Evolutionary conservation across 1,139 yeast species (phyloP), one percentile per base, ranked within the genome.

Genomic region (Lodderomyces orthopsilosis): DNA sequence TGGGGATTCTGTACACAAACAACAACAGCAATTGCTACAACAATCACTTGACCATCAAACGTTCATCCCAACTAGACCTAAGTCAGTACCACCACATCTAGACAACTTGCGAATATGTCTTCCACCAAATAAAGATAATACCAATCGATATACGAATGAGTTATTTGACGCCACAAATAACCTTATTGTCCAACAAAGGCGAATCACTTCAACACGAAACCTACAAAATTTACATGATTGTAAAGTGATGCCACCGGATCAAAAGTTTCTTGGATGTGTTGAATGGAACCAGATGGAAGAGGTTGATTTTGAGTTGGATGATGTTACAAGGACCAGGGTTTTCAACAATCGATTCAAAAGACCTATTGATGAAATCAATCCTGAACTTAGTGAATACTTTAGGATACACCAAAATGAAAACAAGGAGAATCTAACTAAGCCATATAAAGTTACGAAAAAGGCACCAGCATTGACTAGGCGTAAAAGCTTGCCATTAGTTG

Each of bases 281-380:
- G 61, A 38, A 22, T 41, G 46, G 30, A 44, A 53, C 7, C 66
- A 62, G 17, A 51, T 54, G n/a, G 55, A 53, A 34, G 56, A 53
- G 17, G 47, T 53, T 35, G 70, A 65, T 41, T 66, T 57, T 28
- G 78, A 72, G 46, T 49, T 75, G 42, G 81, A 76, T 54, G 75
- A 67, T 50, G 75, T 70, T 51, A 63, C 73, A 39, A 65, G 81
- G 51, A 69, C 79, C 2, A 59, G 77, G 19, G 68, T 70, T 35
- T 67, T 64, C 52, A 66, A 64, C 47, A 74, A 73, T 7, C 52
- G 77, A 32, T 68, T 70, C 47, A 60, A 54, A 35, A 26, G 47
- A 52, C 34, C 41, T 14, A 39, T 39, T 21, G 37, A 39, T 28
- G 37, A 39, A 17, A 39, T 39, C 14, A 39, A 32, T 23, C 38